A percentile compares a stretch with the other conserved stretches of the same genome.
phyloP scores from a whole-genome alignment of 345 rosid species.

The Pugionium cornutum region DNA sequence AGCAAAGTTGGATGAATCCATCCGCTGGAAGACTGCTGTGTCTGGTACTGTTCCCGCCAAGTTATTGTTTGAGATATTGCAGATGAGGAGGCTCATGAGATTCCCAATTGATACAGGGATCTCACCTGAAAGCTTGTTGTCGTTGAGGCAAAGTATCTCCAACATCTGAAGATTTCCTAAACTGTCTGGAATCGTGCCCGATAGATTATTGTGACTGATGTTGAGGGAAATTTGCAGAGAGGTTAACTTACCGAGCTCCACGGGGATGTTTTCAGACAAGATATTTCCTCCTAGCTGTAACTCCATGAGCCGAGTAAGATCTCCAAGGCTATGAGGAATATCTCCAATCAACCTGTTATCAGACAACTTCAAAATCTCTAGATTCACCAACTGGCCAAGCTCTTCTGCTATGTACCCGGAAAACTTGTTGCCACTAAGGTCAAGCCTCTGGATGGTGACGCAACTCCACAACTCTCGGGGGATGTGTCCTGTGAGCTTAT shows the following conservation, averaged over 20 bases:
- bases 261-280: constrained; percentile 63
- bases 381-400: constrained; percentile 67
- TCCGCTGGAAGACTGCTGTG: constrained; percentile 58
- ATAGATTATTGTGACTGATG: constrained; percentile 69
- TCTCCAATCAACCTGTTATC: constrained; percentile 61
- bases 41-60: constrained; percentile 67
- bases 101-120: constrained; percentile 65
- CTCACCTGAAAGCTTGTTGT: constrained; percentile 71
- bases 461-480: constrained; percentile 67
- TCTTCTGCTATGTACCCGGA: constrained; percentile 54
- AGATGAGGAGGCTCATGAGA: constrained; percentile 70
- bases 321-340: constrained; percentile 64
- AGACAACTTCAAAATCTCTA: constrained; percentile 75
- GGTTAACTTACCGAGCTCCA: constrained; percentile 59
- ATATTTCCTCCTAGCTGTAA: constrained; percentile 82
- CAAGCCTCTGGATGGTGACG: constrained; percentile 74
- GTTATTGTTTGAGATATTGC: constrained; percentile 78
- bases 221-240: constrained; percentile 83
- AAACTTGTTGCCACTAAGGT: constrained; percentile 74
- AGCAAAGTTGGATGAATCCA: constrained; percentile 63
- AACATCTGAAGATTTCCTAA: constrained; percentile 73
- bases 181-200: constrained; percentile 63
- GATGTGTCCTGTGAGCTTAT: constrained; percentile 63
- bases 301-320: constrained; percentile 66
- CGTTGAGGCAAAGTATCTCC: constrained; percentile 69